Evolutionary conservation across 2,329 filamentous ascomycete genomes (phyloP), one percentile per base, ranked within the genome.

Genomic region (Setomelanomma holmii): DNA sequence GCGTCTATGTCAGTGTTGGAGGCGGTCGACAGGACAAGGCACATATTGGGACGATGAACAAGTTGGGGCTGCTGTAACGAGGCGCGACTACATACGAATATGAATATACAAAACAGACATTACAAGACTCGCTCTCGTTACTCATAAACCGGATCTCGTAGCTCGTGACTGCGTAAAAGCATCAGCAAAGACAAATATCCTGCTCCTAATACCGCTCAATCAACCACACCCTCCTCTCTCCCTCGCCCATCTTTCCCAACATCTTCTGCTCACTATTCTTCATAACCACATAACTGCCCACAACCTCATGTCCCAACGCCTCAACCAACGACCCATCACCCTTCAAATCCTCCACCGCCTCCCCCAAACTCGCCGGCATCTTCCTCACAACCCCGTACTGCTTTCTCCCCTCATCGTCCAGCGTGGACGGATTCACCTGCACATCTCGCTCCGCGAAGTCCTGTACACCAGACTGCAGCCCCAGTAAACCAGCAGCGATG

Each of bases 121-220:
- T 16, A 4, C 16, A 36, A 11, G 7, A n/a, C 14, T 36, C 12
- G 4, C 34, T 16, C 14, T 36, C 34, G 16, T 14, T n/a, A 10
- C n/a, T 36, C 4, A 14, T 30, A 2, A 30, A 30, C 3, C 27
- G 14, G 12, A 27, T 27, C 27, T 30, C 27, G 14, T 30, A 30
- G 14, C 10, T 30, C 27, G 14, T 30, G 14, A 16, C 19, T 19
- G 6, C 14, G 27, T 30, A 30, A 30, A 14, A 30, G 10, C 27
- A 30, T 10, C 10, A 30, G 10, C 27, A 30, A 30, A n/a, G 11
- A 17, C 14, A 45, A 23, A 45, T n/a, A 43, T 36, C 16, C 8
- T 19, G 20, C 30, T 17, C 16, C 17, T 47, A 89, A 65, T 90
- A 91, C 57, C 87, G 76, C 66, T 89, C 86, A 56, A 89, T 80